phyloP scores from a whole-genome alignment of 495 filamentous ascomycete genomes.

The Articulospora tetracladia region DNA sequence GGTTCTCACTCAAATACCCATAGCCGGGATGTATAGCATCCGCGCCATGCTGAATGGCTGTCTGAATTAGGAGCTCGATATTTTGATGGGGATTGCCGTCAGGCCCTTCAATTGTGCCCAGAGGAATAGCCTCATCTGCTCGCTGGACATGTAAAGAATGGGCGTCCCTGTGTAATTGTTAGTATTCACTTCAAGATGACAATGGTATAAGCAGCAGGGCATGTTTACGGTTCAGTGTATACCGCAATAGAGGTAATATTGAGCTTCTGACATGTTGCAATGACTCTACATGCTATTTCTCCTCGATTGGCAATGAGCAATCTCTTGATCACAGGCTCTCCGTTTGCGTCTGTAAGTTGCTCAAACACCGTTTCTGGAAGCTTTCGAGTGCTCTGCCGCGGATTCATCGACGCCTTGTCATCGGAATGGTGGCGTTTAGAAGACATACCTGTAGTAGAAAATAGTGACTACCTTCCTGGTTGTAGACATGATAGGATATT shows the following conservation, averaged over 20 bases:
- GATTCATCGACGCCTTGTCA: too few species aligned
- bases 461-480: too few species aligned
- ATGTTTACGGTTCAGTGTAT: conserved; percentile 42
- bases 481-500: too few species aligned
- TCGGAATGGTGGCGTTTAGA: too few species aligned
- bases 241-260: conserved; percentile 47
- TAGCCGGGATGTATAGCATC: conserved; percentile 91
- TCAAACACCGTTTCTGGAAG: too few species aligned
- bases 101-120: conserved; percentile 30
- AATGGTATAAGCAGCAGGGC: too few species aligned
- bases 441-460: too few species aligned
- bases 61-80: conserved; percentile 25
- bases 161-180: conserved; percentile 34
- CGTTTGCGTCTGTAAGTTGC: too few species aligned
- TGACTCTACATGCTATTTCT: conserved; percentile 50
- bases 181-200: too few species aligned
- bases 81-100: conserved; percentile 45
- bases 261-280: conserved; percentile 37
- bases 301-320: conserved; percentile 48
- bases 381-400: too few species aligned
- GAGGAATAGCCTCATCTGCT: conserved; percentile 46
- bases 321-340: conserved; percentile 3
- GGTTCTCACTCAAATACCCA: conserved; percentile 93
- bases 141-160: conserved; percentile 48
- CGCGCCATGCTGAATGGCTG: conserved; percentile 56